Conservation (phyloP, 495 filamentous ascomycete genomes). For the Tetracladium setigerum region DNA sequence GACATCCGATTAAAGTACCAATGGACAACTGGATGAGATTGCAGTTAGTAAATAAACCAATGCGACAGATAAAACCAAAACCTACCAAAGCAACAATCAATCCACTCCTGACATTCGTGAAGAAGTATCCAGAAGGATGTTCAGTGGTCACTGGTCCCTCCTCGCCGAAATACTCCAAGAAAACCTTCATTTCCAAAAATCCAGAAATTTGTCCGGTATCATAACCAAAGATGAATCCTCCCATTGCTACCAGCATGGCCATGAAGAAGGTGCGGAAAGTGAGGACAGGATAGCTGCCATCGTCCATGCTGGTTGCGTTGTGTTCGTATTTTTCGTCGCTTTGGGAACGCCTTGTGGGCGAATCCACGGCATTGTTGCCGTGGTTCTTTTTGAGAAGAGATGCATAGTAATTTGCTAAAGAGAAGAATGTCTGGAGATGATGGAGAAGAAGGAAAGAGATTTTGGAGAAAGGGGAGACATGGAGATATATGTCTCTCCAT, state of each 20-base stretch:
- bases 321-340: background rate
- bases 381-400: no score
- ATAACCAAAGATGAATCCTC: constrained; percentile 70
- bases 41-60: constrained; percentile 6
- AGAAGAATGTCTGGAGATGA: no score
- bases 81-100: constrained; percentile 45
- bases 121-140: constrained; percentile 42
- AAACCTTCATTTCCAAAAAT: constrained; percentile 54
- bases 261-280: constrained; percentile 44
- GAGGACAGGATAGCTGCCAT: constrained; percentile 30
- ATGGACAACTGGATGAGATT: constrained; percentile 60
- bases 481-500: no score
- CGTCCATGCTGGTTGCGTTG: background rate
- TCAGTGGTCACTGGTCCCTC: constrained; percentile 17
- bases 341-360: no score
- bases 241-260: constrained; percentile 46
- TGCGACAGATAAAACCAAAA: constrained; percentile 29
- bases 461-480: no score
- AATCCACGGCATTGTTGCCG: no score
- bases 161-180: constrained; percentile 36
- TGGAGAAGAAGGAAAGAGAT: no score
- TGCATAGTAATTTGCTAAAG: no score
- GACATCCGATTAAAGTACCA: constrained; percentile 79
- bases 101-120: constrained; percentile 46
- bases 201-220: constrained; percentile 55